Conservation (phyloP, 345 rosid species). For the Noccaea caerulescens region DNA sequence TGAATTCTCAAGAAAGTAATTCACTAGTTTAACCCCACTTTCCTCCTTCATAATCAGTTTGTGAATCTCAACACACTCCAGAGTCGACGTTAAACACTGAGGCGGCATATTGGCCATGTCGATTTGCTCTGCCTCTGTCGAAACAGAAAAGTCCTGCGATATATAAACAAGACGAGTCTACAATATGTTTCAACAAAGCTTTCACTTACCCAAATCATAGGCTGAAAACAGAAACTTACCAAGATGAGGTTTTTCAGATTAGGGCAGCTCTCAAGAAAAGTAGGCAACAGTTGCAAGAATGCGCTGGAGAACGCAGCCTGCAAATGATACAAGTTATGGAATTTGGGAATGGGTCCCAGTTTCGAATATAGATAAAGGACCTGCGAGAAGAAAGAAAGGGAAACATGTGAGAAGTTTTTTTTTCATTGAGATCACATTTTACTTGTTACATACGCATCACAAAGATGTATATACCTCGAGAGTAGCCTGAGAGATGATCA, state of each 20-base stretch:
- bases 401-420: too few relatives aligned
- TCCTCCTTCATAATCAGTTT: neutral
- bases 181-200: neutral
- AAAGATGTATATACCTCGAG: neutral
- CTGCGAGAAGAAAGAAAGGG: neutral
- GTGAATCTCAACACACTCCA: constrained; percentile 4
- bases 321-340: constrained; percentile 1
- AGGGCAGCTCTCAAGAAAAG: constrained; percentile 6
- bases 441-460: neutral
- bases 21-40: neutral
- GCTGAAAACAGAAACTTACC: neutral
- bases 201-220: neutral
- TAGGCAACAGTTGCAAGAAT: neutral
- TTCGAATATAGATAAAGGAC: neutral
- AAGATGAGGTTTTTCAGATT: constrained; percentile 7
- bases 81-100: neutral
- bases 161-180: neutral
- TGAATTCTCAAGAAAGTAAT: neutral
- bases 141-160: neutral
- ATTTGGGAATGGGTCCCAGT: neutral
- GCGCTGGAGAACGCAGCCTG: neutral
- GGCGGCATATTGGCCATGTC: constrained; percentile 7
- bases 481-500: neutral
- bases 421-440: neutral
- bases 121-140: neutral